A percentile compares a stretch with the other conserved stretches of the same genome.
Evolutionary conservation across 768 basidiomycete species (phyloP).

Genomic region (Xanthoconium stramineum): DNA sequence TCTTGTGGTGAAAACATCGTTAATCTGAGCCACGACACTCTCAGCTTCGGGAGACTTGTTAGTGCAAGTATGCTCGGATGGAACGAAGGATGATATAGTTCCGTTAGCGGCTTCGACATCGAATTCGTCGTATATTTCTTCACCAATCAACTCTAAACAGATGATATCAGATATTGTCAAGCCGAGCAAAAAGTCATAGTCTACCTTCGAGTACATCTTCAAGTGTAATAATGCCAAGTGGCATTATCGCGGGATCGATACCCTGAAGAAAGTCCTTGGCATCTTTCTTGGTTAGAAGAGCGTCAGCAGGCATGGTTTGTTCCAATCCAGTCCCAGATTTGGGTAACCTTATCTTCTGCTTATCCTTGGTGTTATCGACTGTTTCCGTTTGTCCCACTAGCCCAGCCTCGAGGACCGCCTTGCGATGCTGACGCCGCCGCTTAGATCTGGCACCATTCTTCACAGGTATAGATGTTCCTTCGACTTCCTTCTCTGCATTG

Average conservation of each 20-base stretch:
- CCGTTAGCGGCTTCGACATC: conserved; percentile 73
- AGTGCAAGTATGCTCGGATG: conserved; percentile 30
- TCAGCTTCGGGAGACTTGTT: conserved; percentile 30
- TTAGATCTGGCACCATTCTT: conserved; percentile 17
- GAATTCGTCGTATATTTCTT: conserved; percentile 92
- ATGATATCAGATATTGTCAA: neutral
- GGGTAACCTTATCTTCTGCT: conserved; percentile 28
- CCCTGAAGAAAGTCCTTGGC: conserved; percentile 84
- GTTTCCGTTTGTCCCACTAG: conserved; percentile 10
- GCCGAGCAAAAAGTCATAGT: neutral
- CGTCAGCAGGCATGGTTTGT: conserved; percentile 88
- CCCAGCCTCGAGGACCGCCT: conserved; percentile 27
- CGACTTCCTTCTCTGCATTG: conserved; percentile 10
- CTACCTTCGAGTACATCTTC: conserved; percentile 90
- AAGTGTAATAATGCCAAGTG: conserved; percentile 87
- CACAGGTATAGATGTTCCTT: conserved; percentile 4
- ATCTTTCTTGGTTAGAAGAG: conserved; percentile 69
- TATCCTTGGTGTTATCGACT: conserved; percentile 18
- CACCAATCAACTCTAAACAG: conserved; percentile 78
- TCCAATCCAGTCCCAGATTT: conserved; percentile 49
- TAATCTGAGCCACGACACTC: conserved; percentile 5
- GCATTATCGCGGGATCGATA: conserved; percentile 79
- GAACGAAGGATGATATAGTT: conserved; percentile 43
- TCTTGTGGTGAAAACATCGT: conserved; percentile 11
- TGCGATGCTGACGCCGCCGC: conserved; percentile 8